phyloP scores from a whole-genome alignment of 352 stramenopile species.

The Phytophthora rubi region DNA sequence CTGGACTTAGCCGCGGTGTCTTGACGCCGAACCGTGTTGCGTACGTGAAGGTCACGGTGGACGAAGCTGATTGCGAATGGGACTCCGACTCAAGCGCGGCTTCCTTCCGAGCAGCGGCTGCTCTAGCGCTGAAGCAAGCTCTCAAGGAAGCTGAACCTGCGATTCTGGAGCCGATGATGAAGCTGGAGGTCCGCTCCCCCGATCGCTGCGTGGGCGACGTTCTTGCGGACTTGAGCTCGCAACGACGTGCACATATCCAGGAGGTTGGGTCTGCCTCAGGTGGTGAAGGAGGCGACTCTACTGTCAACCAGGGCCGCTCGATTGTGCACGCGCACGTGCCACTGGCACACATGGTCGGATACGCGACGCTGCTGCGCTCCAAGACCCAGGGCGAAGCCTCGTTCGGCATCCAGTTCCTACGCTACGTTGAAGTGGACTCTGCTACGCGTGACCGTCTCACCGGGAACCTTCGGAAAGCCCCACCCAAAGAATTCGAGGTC shows the following conservation, averaged over 20 bases:
- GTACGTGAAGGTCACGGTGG: conserved; percentile 68
- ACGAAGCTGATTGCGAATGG: conserved; percentile 65
- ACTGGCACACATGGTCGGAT: conserved; percentile 81
- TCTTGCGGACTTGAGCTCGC: conserved; percentile 76
- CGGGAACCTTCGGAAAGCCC: conserved; percentile 27
- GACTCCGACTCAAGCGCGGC: conserved; percentile 72
- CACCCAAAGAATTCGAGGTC: conserved; percentile 11
- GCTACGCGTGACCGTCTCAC: conserved; percentile 59
- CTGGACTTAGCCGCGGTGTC: conserved; percentile 64
- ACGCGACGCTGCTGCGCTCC: conserved; percentile 77
- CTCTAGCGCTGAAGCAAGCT: conserved; percentile 63
- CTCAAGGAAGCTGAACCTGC: conserved; percentile 58
- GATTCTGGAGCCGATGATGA: conserved; percentile 83
- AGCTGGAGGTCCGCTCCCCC: conserved; percentile 70
- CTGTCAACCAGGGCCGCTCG: conserved; percentile 47
- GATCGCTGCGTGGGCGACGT: conserved; percentile 75
- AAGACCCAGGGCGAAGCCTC: conserved; percentile 81
- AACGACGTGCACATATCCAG: conserved; percentile 71
- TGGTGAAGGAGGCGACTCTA: conserved; percentile 26
- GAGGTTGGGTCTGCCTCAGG: conserved; percentile 52
- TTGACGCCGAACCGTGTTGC: conserved; percentile 66
- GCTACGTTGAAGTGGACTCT: conserved; percentile 68
- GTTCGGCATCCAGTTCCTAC: conserved; percentile 80
- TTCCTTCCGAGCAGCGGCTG: conserved; percentile 64
- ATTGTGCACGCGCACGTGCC: conserved; percentile 74